Evolutionary conservation across 2,329 filamentous ascomycete species (phyloP).

Genomic region (Penicillium palitans): DNA sequence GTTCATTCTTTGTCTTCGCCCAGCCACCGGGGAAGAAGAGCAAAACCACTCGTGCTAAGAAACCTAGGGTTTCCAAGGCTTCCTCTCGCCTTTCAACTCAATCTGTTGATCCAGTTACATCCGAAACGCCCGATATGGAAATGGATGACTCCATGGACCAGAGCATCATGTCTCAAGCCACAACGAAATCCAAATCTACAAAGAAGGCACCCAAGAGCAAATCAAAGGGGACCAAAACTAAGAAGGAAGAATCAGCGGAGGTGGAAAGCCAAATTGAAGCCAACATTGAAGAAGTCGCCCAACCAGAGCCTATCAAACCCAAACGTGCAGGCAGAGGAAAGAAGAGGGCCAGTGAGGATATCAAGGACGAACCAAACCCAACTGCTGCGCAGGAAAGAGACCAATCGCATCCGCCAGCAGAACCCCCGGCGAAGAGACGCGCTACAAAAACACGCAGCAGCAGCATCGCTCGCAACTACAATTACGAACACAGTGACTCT

Average conservation of each 20-base stretch:
- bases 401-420: slow-evolving; percentile 22
- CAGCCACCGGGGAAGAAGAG: slow-evolving; percentile 51
- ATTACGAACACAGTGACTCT: slow-evolving; percentile 38
- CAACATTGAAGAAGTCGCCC: slow-evolving; percentile 28
- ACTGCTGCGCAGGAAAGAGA: slow-evolving; percentile 18
- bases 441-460: slow-evolving; percentile 55
- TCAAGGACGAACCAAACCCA: slow-evolving; percentile 35
- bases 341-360: slow-evolving; percentile 64
- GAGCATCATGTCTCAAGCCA: slow-evolving; percentile 54
- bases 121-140: slow-evolving; percentile 46
- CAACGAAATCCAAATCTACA: slow-evolving; percentile 55
- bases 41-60: slow-evolving; percentile 58
- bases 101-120: slow-evolving; percentile 46
- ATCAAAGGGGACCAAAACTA: slow-evolving; percentile 39
- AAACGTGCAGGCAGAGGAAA: slow-evolving; percentile 50
- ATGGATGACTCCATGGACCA: slow-evolving; percentile 57
- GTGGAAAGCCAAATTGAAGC: slow-evolving; percentile 37
- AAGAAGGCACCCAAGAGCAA: slow-evolving; percentile 43
- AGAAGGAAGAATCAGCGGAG: slow-evolving; percentile 47
- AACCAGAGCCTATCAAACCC: slow-evolving; percentile 36
- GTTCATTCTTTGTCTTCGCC: slow-evolving; percentile 76
- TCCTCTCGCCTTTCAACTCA: slow-evolving; percentile 62
- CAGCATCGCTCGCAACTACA: slow-evolving; percentile 41
- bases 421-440: slow-evolving; percentile 59
- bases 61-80: slow-evolving; percentile 65